Conservation (phyloP, 2,329 filamentous ascomycete species). For the Colletotrichum viniferum region DNA sequence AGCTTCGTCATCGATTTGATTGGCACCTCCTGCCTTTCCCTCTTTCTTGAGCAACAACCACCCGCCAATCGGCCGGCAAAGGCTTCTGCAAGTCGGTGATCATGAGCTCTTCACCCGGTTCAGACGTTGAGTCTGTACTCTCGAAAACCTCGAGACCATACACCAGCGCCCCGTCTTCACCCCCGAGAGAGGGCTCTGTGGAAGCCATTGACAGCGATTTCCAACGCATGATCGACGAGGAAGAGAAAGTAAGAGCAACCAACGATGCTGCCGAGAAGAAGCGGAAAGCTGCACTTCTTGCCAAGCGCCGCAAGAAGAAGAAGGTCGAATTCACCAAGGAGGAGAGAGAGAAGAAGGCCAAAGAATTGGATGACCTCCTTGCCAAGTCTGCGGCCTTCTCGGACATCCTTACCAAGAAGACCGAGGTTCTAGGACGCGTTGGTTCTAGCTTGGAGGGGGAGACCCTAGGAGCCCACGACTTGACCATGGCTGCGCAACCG, state of each 20-base stretch:
- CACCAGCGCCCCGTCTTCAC: conserved; percentile 43
- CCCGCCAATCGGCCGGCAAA: rapidly evolving
- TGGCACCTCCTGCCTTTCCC: background rate
- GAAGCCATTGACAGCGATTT: conserved; percentile 24
- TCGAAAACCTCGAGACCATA: conserved; percentile 30
- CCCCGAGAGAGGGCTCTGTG: conserved; percentile 30
- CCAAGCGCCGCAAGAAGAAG: conserved; percentile 52
- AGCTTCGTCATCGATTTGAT: conserved; percentile 13
- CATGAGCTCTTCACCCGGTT: conserved; percentile 35
- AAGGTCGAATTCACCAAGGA: conserved; percentile 49
- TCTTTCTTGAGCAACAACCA: background rate
- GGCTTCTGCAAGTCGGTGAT: rapidly evolving
- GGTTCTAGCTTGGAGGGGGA: conserved; percentile 65
- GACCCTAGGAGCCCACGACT: conserved; percentile 64
- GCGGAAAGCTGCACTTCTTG: conserved; percentile 36
- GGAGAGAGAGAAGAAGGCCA: conserved; percentile 62
- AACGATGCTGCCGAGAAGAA: conserved; percentile 57
- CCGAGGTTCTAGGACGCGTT: conserved; percentile 64
- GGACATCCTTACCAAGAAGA: conserved; percentile 68
- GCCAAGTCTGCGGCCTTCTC: conserved; percentile 65
- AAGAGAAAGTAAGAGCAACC: conserved; percentile 35
- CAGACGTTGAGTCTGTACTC: conserved; percentile 34
- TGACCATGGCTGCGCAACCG: conserved; percentile 85
- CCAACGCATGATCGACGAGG: conserved; percentile 36
- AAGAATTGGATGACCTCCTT: conserved; percentile 63